Conservation (phyloP, 1,139 yeast species). For the Barnettozyma hawaiiensis region DNA sequence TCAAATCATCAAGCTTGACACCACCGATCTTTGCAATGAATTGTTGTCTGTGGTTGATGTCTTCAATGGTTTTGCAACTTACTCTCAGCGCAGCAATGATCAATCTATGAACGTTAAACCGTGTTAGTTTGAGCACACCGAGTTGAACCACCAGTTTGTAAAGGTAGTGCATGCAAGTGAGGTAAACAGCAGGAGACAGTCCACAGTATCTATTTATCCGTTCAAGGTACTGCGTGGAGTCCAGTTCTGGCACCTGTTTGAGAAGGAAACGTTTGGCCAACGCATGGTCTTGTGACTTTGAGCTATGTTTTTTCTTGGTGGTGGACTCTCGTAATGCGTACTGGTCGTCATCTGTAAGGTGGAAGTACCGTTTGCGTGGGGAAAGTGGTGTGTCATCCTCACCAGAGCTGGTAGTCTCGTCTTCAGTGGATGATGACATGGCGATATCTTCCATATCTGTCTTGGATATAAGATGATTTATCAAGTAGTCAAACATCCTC, state of each 20-base stretch:
- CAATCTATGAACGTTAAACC: conserved; percentile 41
- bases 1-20: conserved; percentile 38
- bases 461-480: conserved; percentile 4
- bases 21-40: conserved; percentile 52
- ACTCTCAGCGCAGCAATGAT: conserved; percentile 44
- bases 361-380: conserved; percentile 11
- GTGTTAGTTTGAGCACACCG: conserved; percentile 33
- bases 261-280: conserved; percentile 34
- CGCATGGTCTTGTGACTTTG: conserved; percentile 8
- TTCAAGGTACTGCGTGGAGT: conserved; percentile 33
- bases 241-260: conserved; percentile 32
- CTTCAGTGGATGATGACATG: not conserved
- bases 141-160: conserved; percentile 30
- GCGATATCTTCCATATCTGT: not conserved
- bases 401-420: not conserved
- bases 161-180: conserved; percentile 34
- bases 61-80: conserved; percentile 48
- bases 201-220: conserved; percentile 40
- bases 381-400: conserved; percentile 11
- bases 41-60: conserved; percentile 43
- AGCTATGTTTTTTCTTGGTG: not conserved
- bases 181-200: conserved; percentile 38
- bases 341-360: not conserved
- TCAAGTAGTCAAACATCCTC: conserved; percentile 9
- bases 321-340: not conserved